These are phyloP conservation scores for Arthrinium phaeospermum DNA, from an alignment of 2,329 filamentous ascomycete species.

Conservation along the genomic window DNA sequence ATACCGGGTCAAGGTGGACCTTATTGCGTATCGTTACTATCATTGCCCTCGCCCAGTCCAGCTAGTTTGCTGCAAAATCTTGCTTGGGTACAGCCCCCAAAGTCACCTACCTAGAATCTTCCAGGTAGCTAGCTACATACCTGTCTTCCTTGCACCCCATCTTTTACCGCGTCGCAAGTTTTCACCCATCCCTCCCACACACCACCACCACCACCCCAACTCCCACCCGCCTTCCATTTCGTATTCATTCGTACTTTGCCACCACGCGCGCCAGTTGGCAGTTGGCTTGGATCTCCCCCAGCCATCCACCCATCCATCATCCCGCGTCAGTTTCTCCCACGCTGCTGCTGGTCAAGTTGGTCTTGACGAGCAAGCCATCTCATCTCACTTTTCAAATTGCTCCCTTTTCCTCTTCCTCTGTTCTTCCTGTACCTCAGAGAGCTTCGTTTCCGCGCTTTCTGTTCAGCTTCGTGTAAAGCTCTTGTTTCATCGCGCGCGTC, in stretches of 20 bases:
- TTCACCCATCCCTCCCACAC: background rate
- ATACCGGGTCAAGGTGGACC: background rate
- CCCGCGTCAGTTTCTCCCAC: constrained; percentile 7
- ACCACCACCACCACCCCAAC: background rate
- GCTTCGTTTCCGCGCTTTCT: constrained; percentile 1
- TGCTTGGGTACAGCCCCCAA: background rate
- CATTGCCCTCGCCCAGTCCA: background rate
- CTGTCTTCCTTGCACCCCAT: constrained; percentile 2
- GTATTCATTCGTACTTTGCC: constrained; percentile 17
- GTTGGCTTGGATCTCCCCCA: background rate
- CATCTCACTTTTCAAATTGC: constrained; percentile 6
- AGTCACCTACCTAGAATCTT: constrained; percentile 14
- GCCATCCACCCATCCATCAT: background rate
- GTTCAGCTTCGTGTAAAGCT: background rate
- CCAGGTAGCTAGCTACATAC: constrained; percentile 16
- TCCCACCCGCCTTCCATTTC: constrained; percentile 10
- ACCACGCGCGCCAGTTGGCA: constrained; percentile 14
- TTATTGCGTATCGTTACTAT: constrained; percentile 12
- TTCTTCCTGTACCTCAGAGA: background rate
- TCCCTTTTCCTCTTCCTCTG: background rate
- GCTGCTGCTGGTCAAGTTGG: background rate
- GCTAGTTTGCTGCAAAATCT: constrained; percentile 9
- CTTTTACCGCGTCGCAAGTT: constrained; percentile 11
- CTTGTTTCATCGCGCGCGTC: background rate
- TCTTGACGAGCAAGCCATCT: background rate